Conservation (phyloP, 2,329 filamentous ascomycete genomes). For the Scedosporium dehoogii region DNA sequence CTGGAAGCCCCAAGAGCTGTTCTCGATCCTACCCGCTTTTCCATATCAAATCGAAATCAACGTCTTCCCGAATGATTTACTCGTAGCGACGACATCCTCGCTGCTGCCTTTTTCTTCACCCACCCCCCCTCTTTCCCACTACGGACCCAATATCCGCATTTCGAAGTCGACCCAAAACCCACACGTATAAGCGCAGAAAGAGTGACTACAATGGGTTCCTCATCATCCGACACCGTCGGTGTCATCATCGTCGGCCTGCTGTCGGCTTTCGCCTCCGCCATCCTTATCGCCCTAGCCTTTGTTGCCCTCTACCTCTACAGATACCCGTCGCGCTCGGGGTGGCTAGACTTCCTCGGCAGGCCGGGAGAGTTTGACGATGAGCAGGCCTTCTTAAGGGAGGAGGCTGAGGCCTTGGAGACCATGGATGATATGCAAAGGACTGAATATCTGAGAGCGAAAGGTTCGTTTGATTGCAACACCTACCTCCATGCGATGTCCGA, state of each 20-base stretch:
- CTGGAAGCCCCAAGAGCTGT: not conserved
- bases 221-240: conserved; percentile 9
- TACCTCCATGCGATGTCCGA: not conserved
- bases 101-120: not conserved
- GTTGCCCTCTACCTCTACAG: conserved; percentile 63
- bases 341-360: conserved; percentile 77
- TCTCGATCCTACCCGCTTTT: not conserved
- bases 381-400: conserved; percentile 85
- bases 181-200: not conserved
- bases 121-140: not conserved
- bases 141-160: not conserved
- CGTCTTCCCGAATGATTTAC: not conserved
- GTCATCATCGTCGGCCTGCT: conserved; percentile 70
- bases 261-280: conserved; percentile 77
- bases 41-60: not conserved
- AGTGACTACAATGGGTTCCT: conserved; percentile 3
- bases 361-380: conserved; percentile 98
- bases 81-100: not conserved
- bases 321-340: conserved; percentile 8
- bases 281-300: conserved; percentile 53
- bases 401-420: conserved; percentile 84
- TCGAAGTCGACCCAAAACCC: not conserved
- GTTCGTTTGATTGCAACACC: conserved; percentile 36
- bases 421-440: conserved; percentile 91
- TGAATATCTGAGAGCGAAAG: conserved; percentile 92